A percentile compares a stretch with the other conserved stretches of the same genome.
phyloP scores from a whole-genome alignment of 495 filamentous ascomycete species.

The Neurospora pannonica region DNA sequence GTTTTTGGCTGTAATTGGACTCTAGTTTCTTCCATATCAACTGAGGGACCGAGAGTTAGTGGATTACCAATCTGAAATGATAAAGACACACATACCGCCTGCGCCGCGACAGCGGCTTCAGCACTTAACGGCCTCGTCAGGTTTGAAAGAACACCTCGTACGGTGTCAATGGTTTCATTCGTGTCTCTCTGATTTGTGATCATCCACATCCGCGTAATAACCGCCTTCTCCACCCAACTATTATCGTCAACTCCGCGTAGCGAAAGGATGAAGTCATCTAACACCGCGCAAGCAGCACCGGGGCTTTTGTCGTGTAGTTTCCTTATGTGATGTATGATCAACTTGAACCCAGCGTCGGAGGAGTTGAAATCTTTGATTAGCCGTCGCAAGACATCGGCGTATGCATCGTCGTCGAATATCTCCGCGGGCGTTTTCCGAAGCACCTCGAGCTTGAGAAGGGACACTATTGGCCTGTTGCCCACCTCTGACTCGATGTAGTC shows the following conservation, averaged over 20 bases:
- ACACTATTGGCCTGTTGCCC: conserved; percentile 53
- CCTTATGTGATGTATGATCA: conserved; percentile 60
- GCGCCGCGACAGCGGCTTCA: conserved; percentile 56
- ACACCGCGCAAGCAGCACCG: conserved; percentile 39
- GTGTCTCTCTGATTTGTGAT: conserved; percentile 30
- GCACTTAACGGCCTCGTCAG: conserved; percentile 32
- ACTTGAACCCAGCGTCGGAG: conserved; percentile 55
- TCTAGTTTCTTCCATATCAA: conserved; percentile 73
- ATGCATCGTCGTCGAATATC: conserved; percentile 38
- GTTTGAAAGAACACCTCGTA: conserved; percentile 11
- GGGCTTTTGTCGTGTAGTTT: conserved; percentile 49
- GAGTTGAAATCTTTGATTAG: conserved; percentile 50
- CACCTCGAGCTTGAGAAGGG: conserved; percentile 60
- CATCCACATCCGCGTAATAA: conserved; percentile 56
- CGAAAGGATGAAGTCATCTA: conserved; percentile 50
- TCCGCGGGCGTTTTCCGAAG: conserved; percentile 37
- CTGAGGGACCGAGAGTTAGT: no score
- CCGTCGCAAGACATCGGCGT: conserved; percentile 38
- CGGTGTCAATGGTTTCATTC: conserved; percentile 11
- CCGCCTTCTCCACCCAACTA: conserved; percentile 53
- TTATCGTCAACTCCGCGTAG: conserved; percentile 33
- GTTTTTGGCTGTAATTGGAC: conserved; percentile 38
- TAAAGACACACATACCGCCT: no score
- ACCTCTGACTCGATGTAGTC: conserved; percentile 50
- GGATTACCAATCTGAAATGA: no score